Conservation (phyloP, 345 rosid genomes). For the Bretschneidera sinensis region DNA sequence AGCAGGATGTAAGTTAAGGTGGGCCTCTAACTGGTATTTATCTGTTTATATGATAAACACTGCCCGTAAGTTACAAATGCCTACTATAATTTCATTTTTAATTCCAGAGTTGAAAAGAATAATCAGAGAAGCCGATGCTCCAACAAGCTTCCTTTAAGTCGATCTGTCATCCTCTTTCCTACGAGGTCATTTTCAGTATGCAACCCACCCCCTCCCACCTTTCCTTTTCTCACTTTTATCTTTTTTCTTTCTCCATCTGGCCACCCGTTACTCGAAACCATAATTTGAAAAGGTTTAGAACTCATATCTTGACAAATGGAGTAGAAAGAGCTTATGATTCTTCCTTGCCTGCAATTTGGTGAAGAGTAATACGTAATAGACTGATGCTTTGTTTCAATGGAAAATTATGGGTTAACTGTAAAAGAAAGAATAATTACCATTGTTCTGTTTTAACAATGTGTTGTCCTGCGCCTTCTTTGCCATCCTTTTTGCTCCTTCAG, state of each 20-base stretch:
- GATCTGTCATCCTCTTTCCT: neutral
- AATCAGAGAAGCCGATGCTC: too few species aligned
- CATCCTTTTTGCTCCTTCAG: conserved; percentile 48
- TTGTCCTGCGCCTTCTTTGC: conserved; percentile 40
- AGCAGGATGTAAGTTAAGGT: too few species aligned
- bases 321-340: conserved; percentile 14
- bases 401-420: conserved; percentile 3
- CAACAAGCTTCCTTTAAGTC: neutral
- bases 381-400: neutral
- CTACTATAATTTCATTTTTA: too few species aligned
- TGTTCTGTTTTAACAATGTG: conserved; percentile 13
- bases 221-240: neutral
- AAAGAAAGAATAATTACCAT: conserved; percentile 32
- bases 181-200: neutral
- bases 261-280: neutral
- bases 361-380: neutral
- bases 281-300: too few species aligned
- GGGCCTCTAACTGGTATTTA: too few species aligned
- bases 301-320: too few species aligned
- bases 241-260: neutral
- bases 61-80: too few species aligned
- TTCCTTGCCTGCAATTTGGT: conserved; percentile 36
- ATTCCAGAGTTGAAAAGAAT: too few species aligned
- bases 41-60: too few species aligned
- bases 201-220: neutral